Evolutionary conservation across 2,329 filamentous ascomycete species (phyloP).

Genomic region (Colletotrichum sp.): DNA sequence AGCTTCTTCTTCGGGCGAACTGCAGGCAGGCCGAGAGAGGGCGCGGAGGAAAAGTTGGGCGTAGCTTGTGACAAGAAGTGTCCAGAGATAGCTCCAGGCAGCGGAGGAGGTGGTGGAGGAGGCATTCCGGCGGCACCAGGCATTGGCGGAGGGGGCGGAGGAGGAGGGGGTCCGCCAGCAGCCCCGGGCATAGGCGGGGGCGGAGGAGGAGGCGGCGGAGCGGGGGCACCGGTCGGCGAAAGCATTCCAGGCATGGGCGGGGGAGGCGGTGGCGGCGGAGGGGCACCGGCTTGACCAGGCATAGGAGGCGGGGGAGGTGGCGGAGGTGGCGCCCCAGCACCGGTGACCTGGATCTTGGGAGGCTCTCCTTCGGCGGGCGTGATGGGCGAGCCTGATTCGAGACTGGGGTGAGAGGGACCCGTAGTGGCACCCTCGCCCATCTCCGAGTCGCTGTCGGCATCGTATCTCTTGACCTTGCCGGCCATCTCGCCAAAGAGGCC

Average conservation of each 20-base stretch:
- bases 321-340: slow-evolving; percentile 38
- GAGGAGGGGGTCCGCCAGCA: slow-evolving; percentile 42
- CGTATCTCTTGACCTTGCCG: slow-evolving; percentile 75
- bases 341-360: slow-evolving; percentile 64
- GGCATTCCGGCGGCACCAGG: slow-evolving; percentile 46
- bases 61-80: slow-evolving; percentile 75
- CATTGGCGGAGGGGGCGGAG: slow-evolving; percentile 50
- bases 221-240: slow-evolving; percentile 38
- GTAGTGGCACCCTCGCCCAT: slow-evolving; percentile 74
- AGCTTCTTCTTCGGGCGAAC: slow-evolving; percentile 98
- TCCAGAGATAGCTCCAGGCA: slow-evolving; percentile 72
- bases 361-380: slow-evolving; percentile 67
- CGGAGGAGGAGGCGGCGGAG: slow-evolving; percentile 55
- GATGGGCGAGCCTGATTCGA: slow-evolving; percentile 73
- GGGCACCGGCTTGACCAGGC: slow-evolving; percentile 38
- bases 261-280: slow-evolving; percentile 58
- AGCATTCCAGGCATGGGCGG: slow-evolving; percentile 54
- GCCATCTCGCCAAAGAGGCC: slow-evolving; percentile 74
- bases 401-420: slow-evolving; percentile 75
- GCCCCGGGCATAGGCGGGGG: slow-evolving; percentile 40
- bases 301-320: slow-evolving; percentile 47
- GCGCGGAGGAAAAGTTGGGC: slow-evolving; percentile 55
- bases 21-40: slow-evolving; percentile 73
- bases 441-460: slow-evolving; percentile 72
- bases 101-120: slow-evolving; percentile 48